A percentile compares a stretch with the other conserved stretches of the same genome.
Evolutionary conservation across 1,284 basidiomycete genomes (phyloP).

Genomic region (Ceratobasidium sp.): DNA sequence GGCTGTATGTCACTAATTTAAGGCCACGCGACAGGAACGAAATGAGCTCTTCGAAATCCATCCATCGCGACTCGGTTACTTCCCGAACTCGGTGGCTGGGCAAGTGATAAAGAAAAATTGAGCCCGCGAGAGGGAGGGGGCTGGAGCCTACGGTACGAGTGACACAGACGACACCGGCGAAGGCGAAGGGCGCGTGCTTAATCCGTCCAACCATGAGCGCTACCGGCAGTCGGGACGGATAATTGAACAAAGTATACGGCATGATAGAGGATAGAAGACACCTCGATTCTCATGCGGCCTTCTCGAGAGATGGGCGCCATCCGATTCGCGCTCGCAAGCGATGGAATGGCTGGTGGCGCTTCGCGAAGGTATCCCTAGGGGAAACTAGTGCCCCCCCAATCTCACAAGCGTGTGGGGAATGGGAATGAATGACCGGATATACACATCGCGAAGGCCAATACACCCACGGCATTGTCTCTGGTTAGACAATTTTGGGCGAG

Average conservation of each 20-base stretch:
- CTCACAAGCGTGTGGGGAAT: too few relatives aligned
- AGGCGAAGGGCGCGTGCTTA: too few relatives aligned
- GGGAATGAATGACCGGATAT: conserved; percentile 10
- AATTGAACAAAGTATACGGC: not conserved
- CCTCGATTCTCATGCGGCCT: not conserved
- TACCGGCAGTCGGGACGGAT: conserved; percentile 1
- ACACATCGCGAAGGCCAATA: conserved; percentile 6
- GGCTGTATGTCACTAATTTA: too few relatives aligned
- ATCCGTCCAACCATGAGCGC: not conserved
- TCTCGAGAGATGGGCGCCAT: not conserved
- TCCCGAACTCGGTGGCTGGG: conserved; percentile 2
- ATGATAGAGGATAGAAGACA: not conserved
- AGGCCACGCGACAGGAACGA: not conserved
- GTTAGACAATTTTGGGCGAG: too few relatives aligned
- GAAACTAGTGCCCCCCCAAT: too few relatives aligned
- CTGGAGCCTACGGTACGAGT: too few relatives aligned
- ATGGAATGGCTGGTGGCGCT: conserved; percentile 16
- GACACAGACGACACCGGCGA: too few relatives aligned
- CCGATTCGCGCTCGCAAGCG: conserved; percentile 32
- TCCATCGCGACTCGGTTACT: not conserved
- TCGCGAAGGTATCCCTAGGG: conserved; percentile 1
- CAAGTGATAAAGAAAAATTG: not conserved
- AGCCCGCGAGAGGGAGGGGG: too few relatives aligned
- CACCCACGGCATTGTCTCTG: too few relatives aligned
- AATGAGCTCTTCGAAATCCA: not conserved